phyloP scores from a whole-genome alignment of 1,284 basidiomycete species.

The Ustilago sp. region DNA sequence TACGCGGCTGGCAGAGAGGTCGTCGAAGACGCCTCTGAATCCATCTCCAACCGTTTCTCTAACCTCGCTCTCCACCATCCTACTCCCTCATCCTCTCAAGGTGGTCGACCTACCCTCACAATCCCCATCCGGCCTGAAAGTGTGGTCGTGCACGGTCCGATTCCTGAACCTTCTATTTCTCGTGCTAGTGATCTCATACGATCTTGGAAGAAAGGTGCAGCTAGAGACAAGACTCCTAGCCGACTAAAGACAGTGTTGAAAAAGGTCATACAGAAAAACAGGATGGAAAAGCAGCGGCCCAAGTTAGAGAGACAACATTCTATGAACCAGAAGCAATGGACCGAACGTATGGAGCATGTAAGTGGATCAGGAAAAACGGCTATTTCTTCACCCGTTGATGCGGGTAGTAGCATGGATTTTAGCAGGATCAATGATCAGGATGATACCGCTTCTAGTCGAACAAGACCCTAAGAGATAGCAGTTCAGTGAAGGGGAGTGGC shows the following conservation, averaged over 20 bases:
- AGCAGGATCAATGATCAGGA: neutral
- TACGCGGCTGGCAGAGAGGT: too few relatives aligned
- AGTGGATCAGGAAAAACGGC: neutral
- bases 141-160: fast-evolving
- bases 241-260: too few relatives aligned
- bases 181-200: too few relatives aligned
- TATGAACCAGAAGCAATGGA: neutral
- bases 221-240: too few relatives aligned
- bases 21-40: neutral
- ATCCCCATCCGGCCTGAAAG: too few relatives aligned
- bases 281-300: too few relatives aligned
- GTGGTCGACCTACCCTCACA: too few relatives aligned
- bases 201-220: too few relatives aligned
- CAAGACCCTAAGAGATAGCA: neutral
- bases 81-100: neutral
- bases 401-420: neutral
- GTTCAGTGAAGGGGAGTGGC: neutral
- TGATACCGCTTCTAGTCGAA: neutral
- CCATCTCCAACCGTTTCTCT: neutral
- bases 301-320: fast-evolving
- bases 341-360: too few relatives aligned
- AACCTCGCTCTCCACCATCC: neutral
- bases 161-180: fast-evolving
- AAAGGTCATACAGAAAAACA: too few relatives aligned
- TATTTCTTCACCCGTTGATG: neutral